Evolutionary conservation across 2,329 filamentous ascomycete genomes (phyloP).

Genomic region (Sarocladium oryzae): DNA sequence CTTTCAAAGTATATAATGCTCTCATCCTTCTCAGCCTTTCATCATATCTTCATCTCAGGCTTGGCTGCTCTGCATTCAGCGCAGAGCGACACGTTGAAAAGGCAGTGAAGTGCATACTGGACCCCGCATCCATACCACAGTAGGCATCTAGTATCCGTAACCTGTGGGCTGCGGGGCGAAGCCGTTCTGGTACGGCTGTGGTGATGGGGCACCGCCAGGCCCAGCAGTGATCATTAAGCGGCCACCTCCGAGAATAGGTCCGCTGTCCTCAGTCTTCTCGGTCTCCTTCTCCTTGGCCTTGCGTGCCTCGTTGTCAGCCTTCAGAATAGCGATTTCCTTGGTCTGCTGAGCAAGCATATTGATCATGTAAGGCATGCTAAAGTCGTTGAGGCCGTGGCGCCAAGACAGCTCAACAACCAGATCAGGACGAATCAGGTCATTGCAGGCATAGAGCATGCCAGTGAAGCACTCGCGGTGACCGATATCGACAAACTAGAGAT

Average conservation of each 20-base stretch:
- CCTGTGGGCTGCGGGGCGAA: conserved; percentile 85
- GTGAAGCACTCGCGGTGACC: conserved; percentile 98
- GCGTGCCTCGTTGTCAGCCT: conserved; percentile 93
- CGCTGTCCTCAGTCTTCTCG: conserved; percentile 86
- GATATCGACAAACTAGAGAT: conserved; percentile 86
- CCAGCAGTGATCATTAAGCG: conserved; percentile 96
- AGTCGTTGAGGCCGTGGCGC: conserved; percentile 90
- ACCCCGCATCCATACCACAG: neutral
- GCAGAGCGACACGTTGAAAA: neutral
- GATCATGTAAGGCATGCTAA: conserved; percentile 99
- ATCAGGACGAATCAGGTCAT: conserved; percentile 91
- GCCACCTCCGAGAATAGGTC: conserved; percentile 82
- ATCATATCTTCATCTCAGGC: neutral
- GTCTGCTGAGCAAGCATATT: conserved; percentile 92
- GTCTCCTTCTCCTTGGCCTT: conserved; percentile 66
- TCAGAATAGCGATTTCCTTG: conserved; percentile 73
- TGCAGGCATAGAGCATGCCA: conserved; percentile 98
- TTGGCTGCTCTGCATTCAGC: neutral
- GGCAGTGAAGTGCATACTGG: neutral
- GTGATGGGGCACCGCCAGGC: conserved; percentile 51
- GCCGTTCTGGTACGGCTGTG: conserved; percentile 70
- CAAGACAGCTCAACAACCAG: conserved; percentile 93
- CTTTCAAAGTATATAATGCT: neutral
- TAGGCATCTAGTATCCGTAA: conserved; percentile 50
- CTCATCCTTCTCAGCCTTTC: neutral